Evolutionary conservation across 2,329 filamentous ascomycete genomes (phyloP).

Genomic region (Didymella glomerata): DNA sequence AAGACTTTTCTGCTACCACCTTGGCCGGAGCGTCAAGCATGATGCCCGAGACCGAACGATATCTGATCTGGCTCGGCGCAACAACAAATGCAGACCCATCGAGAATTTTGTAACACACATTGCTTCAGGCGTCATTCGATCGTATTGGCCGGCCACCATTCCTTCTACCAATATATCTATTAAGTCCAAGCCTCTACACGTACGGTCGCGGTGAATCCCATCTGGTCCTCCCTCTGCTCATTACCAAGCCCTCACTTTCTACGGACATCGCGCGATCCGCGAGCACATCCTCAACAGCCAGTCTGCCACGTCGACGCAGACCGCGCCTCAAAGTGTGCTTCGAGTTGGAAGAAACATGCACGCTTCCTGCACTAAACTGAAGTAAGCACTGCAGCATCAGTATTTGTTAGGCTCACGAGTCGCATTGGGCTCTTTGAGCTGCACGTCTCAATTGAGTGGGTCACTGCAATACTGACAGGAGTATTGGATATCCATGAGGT

Average conservation of each 20-base stretch:
- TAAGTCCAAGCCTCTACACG: constrained; percentile 29
- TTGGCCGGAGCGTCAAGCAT: constrained; percentile 7
- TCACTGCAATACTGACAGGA: background rate
- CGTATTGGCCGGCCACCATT: constrained; percentile 33
- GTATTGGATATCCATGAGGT: background rate
- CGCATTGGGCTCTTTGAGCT: background rate
- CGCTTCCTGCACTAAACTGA: background rate
- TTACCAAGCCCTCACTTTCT: constrained; percentile 1
- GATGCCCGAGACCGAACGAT: constrained; percentile 13
- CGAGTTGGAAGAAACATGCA: background rate
- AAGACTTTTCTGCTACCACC: constrained; percentile 1
- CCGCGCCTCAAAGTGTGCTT: background rate
- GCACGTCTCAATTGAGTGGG: background rate
- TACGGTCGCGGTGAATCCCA: constrained; percentile 9
- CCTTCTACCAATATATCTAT: constrained; percentile 39
- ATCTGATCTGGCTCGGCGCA: constrained; percentile 19
- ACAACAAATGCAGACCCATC: constrained; percentile 28
- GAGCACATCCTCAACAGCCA: background rate
- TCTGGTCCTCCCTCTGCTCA: constrained; percentile 13
- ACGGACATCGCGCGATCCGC: background rate
- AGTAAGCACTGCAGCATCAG: background rate
- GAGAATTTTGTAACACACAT: constrained; percentile 33
- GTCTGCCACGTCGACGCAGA: no score
- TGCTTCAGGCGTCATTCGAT: constrained; percentile 34
- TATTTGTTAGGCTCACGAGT: background rate